Evolutionary conservation across 2,329 filamentous ascomycete genomes (phyloP), one percentile per base, ranked within the genome.

Genomic region (Colletotrichum liriopes): DNA sequence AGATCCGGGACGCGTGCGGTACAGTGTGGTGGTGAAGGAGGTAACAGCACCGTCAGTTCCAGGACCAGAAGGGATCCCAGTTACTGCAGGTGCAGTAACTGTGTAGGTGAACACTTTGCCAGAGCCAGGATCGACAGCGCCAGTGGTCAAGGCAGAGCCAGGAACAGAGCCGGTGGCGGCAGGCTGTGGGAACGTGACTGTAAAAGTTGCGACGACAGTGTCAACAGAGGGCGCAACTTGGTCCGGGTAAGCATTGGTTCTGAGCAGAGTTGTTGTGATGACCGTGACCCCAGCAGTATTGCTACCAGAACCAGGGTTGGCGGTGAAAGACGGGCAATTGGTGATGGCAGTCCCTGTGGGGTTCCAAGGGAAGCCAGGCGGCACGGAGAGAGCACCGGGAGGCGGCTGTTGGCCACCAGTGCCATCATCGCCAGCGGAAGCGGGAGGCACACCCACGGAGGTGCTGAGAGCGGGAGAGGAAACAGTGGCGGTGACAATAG

Each of bases 401-500:
- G 16, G 16, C 23, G 56, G 16, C 41, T 32, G 52, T 49, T 67
- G 58, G 23, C 56, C 56, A 59, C 26, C 41, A 62, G 65, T 45
- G 29, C 39, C 47, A 9, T 29, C 52, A 39, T 63, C 29, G 29
- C 51, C 58, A 32, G 47, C 4, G 18, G 58, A 18, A 41, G 35
- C 37, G 43, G 49, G 35, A 54, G 66, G 26, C 55, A 39, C 8
- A 20, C 70, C 65, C 14, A 35, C 58, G 11, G 62, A 26, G 5
- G 60, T 54, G 23, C 35, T 55, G 32, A 55, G 52, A 11, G 37
- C 35, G 9, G 49, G 49, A 39, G 71, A 64, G 63, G 71, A 61
- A 65, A 73, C 67, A 56, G 71, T 72, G 52, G 77, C 75, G 64
- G 77, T 74, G 55, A 77, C 73, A 20, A 73, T 32, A 35, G 68